Conservation (phyloP, 768 basidiomycete genomes). For the Pulveroboletus sp. region DNA sequence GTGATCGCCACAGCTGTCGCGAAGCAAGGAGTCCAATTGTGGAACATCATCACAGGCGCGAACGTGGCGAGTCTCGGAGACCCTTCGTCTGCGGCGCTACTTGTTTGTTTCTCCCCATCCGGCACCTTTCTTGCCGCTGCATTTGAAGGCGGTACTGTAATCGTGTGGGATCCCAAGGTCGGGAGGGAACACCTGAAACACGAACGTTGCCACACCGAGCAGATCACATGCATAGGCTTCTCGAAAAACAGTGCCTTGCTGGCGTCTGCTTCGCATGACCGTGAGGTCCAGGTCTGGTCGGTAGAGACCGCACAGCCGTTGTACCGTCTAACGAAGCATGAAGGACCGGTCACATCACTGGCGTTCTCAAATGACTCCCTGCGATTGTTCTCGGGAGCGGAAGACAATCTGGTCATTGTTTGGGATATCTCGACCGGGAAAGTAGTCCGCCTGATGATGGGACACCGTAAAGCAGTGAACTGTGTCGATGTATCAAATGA, state of each 20-base stretch:
- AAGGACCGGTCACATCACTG: conserved; percentile 16
- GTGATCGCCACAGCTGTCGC: conserved; percentile 16
- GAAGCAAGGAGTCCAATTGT: conserved; percentile 20
- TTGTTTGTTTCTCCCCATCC: conserved; percentile 21
- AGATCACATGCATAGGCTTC: conserved; percentile 21
- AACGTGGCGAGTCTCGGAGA: conserved; percentile 21
- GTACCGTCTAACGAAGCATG: conserved; percentile 12
- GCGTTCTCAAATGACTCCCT: conserved; percentile 21
- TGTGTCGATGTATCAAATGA: conserved; percentile 21
- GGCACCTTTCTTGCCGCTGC: conserved; percentile 19
- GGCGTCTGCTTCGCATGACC: conserved; percentile 19
- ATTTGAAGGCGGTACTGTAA: conserved; percentile 14
- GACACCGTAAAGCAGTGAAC: conserved; percentile 16
- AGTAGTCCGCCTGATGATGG: conserved; percentile 15
- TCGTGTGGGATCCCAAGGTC: conserved; percentile 19
- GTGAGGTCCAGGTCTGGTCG: conserved; percentile 22
- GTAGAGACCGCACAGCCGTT: conserved; percentile 11
- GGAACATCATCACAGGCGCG: conserved; percentile 17
- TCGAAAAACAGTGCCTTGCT: conserved; percentile 11
- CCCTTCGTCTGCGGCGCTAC: background rate
- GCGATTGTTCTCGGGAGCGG: conserved; percentile 21
- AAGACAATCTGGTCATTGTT: conserved; percentile 20
- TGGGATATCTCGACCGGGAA: conserved; percentile 22
- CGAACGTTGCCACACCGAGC: conserved; percentile 6
- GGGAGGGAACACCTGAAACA: conserved; percentile 18